Conservation (phyloP, 352 stramenopile genomes). For the Globisporangium paddicum region DNA sequence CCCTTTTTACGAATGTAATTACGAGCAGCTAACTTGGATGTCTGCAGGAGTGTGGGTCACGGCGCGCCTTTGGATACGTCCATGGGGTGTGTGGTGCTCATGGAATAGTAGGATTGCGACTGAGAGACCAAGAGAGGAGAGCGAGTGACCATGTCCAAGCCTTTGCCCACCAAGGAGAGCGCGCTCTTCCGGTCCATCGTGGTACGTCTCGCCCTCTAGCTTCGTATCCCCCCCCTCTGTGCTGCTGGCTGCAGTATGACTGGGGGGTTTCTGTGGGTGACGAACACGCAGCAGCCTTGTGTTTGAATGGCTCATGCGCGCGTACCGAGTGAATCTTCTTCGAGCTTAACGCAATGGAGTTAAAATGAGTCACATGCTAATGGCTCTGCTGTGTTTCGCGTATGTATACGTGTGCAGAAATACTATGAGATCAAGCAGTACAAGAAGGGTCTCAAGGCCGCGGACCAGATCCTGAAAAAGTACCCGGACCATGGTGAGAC, state of each 20-base stretch:
- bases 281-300: not conserved
- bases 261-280: not conserved
- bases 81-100: not conserved
- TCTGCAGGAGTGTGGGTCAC: not conserved
- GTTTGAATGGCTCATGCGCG: not conserved
- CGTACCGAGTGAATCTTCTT: no score
- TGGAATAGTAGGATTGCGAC: conserved; percentile 1
- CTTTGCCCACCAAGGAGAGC: conserved; percentile 92
- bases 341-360: no score
- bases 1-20: conserved; percentile 2
- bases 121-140: not conserved
- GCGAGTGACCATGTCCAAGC: conserved; percentile 31
- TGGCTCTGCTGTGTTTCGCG: not conserved
- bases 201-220: conserved; percentile 25
- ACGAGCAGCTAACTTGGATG: not conserved
- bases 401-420: conserved; percentile 58
- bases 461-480: conserved; percentile 95
- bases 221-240: not conserved
- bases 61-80: conserved; percentile 5
- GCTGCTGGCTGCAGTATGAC: no score
- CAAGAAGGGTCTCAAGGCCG: conserved; percentile 97
- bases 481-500: conserved; percentile 97
- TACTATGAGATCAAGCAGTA: conserved; percentile 99
- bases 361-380: not conserved
- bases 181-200: conserved; percentile 96